phyloP scores from a whole-genome alignment of 164 flowering plant genomes.

The Chloranthus sessilifolius region DNA sequence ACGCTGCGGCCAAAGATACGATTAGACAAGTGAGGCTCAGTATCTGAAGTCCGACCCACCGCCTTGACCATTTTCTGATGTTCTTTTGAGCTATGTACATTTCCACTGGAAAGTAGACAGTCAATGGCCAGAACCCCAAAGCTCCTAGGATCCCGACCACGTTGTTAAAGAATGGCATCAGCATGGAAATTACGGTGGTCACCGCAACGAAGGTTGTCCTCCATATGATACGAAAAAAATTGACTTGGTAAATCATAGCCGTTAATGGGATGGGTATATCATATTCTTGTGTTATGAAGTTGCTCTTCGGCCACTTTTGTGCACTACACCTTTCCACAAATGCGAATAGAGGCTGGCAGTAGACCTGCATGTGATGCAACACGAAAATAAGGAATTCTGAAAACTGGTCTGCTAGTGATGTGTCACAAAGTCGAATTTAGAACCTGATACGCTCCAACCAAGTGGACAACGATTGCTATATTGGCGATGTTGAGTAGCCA shows the following conservation, averaged over 20 bases:
- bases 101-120: slow-evolving; percentile 51
- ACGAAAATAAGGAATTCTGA: too few species aligned
- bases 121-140: slow-evolving; percentile 60
- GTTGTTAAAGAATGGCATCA: slow-evolving; percentile 70
- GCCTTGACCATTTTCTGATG: slow-evolving; percentile 28
- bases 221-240: slow-evolving; percentile 53
- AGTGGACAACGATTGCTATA: slow-evolving; percentile 20
- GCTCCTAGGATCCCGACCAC: slow-evolving; percentile 68
- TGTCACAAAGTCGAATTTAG: too few species aligned
- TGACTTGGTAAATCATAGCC: slow-evolving; percentile 33
- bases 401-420: too few species aligned
- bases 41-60: slow-evolving; percentile 49
- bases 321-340: slow-evolving; percentile 55
- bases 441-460: slow-evolving; percentile 36
- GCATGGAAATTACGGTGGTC: slow-evolving; percentile 58
- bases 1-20: slow-evolving; percentile 44
- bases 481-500: slow-evolving; percentile 38
- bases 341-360: slow-evolving; percentile 54
- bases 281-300: slow-evolving; percentile 37
- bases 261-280: slow-evolving; percentile 32
- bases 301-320: slow-evolving; percentile 36
- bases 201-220: slow-evolving; percentile 40
- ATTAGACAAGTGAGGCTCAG: slow-evolving; percentile 39
- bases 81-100: slow-evolving; percentile 50
- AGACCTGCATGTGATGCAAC: slow-evolving; percentile 37